phyloP scores from a whole-genome alignment of 257 asterid genomes.

The Solanum medicagineum region DNA sequence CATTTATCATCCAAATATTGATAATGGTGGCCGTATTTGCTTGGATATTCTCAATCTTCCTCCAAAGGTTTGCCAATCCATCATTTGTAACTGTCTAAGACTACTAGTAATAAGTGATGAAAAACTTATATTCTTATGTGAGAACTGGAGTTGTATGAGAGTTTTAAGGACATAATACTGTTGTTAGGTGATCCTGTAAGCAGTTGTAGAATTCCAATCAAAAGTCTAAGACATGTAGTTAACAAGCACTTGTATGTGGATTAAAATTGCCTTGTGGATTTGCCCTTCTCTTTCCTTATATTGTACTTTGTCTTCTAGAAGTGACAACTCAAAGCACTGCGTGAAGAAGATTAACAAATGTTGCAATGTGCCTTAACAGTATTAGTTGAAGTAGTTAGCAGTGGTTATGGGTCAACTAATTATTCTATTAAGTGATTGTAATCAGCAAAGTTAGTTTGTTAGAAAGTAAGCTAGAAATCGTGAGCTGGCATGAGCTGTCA shows the following conservation, averaged over 20 bases:
- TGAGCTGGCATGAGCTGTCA: too few relatives aligned
- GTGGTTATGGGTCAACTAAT: background rate
- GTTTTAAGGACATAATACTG: background rate
- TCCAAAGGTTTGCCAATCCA: constrained; percentile 46
- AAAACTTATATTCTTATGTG: background rate
- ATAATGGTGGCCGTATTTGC: constrained; percentile 90
- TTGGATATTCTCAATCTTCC: constrained; percentile 90
- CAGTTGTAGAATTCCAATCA: background rate
- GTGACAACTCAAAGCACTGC: background rate
- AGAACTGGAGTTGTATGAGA: background rate
- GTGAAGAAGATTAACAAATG: too few relatives aligned
- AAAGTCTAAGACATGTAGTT: background rate
- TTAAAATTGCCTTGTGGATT: background rate
- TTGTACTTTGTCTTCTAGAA: background rate
- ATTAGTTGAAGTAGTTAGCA: background rate
- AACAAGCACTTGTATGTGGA: background rate
- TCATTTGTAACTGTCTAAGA: background rate
- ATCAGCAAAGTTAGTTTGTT: too few relatives aligned
- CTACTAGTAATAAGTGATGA: background rate
- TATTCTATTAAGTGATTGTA: background rate
- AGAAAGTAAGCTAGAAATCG: background rate
- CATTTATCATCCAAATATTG: constrained; percentile 77
- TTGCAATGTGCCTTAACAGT: too few relatives aligned
- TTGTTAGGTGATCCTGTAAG: background rate
- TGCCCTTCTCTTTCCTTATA: background rate